Evolutionary conservation across 306 rosid species (phyloP).

Genomic region (Dalbergia cochinchinensis): DNA sequence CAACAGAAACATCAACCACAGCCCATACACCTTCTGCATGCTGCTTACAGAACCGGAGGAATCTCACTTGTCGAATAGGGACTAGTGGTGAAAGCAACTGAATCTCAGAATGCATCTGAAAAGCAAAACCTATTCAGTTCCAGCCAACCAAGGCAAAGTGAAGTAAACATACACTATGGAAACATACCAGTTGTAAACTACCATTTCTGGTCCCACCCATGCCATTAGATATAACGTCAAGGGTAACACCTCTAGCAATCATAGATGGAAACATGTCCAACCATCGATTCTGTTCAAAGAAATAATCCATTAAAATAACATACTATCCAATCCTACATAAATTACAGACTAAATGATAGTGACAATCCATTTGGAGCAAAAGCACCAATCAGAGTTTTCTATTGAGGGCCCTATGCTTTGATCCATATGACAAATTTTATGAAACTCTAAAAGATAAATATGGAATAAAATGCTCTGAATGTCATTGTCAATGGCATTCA

Average conservation of each 20-base stretch:
- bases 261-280: constrained; percentile 80
- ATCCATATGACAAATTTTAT: not conserved
- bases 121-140: constrained; percentile 32
- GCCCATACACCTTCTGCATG: constrained; percentile 93
- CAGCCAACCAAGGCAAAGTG: not conserved
- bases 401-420: constrained; percentile 7
- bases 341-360: constrained; percentile 15
- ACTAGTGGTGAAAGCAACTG: constrained; percentile 88
- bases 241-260: constrained; percentile 72
- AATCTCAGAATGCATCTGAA: constrained; percentile 85
- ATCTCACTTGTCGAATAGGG: constrained; percentile 72
- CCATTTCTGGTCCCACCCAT: constrained; percentile 82
- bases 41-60: constrained; percentile 91
- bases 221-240: constrained; percentile 73
- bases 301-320: constrained; percentile 41
- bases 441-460: not conserved
- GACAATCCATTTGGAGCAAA: not conserved
- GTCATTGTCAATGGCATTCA: not conserved
- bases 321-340: constrained; percentile 27
- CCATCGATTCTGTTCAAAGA: constrained; percentile 74
- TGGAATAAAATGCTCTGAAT: not conserved
- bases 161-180: constrained; percentile 20
- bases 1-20: constrained; percentile 89
- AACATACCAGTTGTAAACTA: constrained; percentile 74
- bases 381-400: not conserved